Percentiles rank a stretch among this genome's conserved stretches.
Conservation (phyloP, 1,284 basidiomycete genomes). For the Trichosporon faecale region DNA sequence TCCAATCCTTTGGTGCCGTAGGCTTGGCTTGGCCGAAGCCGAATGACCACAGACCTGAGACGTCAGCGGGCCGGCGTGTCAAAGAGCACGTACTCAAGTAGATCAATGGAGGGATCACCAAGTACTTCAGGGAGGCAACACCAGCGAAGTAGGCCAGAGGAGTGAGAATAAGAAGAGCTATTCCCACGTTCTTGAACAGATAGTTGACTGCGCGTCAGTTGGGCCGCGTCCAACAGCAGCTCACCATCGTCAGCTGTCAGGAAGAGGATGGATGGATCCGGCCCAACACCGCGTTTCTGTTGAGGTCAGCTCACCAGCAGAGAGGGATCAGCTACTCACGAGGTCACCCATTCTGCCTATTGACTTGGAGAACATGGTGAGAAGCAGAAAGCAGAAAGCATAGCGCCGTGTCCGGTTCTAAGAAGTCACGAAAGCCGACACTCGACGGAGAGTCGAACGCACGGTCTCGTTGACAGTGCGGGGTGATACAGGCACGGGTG, state of each 20-base stretch:
- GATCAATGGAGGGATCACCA: neutral
- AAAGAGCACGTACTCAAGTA: neutral
- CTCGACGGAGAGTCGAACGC: neutral
- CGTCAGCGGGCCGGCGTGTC: neutral
- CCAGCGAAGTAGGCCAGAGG: neutral
- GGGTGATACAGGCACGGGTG: neutral
- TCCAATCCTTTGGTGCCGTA: constrained; percentile 56
- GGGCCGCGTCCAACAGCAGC: neutral
- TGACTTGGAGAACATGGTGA: neutral
- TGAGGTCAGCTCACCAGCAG: neutral
- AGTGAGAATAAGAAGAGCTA: neutral
- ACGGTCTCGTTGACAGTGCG: neutral
- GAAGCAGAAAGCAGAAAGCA: neutral
- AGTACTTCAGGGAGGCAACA: neutral
- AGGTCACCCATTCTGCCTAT: neutral
- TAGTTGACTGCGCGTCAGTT: neutral
- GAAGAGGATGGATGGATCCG: neutral
- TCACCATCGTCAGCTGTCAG: neutral
- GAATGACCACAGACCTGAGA: neutral
- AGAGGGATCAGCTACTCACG: neutral
- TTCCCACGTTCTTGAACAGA: neutral
- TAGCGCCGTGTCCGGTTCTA: neutral
- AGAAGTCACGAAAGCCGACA: neutral
- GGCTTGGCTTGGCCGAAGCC: neutral
- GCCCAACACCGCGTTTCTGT: neutral